These are phyloP conservation scores for Mrakiaceae sp. DNA, from an alignment of 1,284 basidiomycete genomes.

Conservation along the genomic window DNA sequence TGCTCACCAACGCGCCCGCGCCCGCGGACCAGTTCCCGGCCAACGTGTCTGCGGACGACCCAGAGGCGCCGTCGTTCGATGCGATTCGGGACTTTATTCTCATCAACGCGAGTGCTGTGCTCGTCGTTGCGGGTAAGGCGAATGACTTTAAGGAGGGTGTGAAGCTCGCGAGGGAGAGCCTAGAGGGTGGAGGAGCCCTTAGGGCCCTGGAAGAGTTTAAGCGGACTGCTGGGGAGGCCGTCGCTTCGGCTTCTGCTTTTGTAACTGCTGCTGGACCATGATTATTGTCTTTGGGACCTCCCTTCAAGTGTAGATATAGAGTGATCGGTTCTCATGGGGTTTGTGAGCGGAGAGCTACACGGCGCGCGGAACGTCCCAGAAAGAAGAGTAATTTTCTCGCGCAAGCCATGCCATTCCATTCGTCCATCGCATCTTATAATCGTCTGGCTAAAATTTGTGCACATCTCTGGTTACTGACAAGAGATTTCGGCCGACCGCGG, in stretches of 20 bases:
- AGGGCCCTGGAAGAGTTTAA: slow-evolving; percentile 52
- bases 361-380: not conserved
- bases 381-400: too few relatives aligned
- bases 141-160: slow-evolving; percentile 61
- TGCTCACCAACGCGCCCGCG: slow-evolving; percentile 42
- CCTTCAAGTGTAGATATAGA: not conserved
- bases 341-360: not conserved
- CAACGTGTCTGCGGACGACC: not conserved
- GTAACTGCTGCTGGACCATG: not conserved
- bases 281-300: not conserved
- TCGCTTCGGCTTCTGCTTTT: not conserved
- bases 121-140: slow-evolving; percentile 67
- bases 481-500: too few relatives aligned
- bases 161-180: slow-evolving; percentile 55
- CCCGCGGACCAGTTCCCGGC: slow-evolving; percentile 14
- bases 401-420: too few relatives aligned
- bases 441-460: too few relatives aligned
- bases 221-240: slow-evolving; percentile 31
- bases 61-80: slow-evolving; percentile 33
- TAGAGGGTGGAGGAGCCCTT: slow-evolving; percentile 63
- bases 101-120: slow-evolving; percentile 69
- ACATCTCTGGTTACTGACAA: too few relatives aligned
- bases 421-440: too few relatives aligned
- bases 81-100: slow-evolving; percentile 71
- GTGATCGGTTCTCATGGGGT: too few relatives aligned